Base-by-base conservation (phyloP, 176 grass and related monocot species). In the Sorghum bicolor region DNA sequence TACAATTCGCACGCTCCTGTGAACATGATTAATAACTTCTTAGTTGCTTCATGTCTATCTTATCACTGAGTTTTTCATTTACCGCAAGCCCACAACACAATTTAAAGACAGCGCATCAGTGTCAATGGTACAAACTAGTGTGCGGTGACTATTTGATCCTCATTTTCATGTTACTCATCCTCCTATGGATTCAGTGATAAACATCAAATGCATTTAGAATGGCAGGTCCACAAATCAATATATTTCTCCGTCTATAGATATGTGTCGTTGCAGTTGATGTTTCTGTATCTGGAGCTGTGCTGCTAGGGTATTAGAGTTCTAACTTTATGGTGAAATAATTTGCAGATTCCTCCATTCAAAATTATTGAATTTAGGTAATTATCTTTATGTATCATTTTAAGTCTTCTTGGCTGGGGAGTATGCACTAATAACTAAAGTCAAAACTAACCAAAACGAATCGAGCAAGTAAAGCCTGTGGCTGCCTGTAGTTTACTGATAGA, bases 231-330 rank as follows among this genome's bases (percentile, higher is more conserved):
- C 53, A 58, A 58, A 58, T 58, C 53, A 58, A 58, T 58, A 58
- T 85, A 44, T 45, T 13, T 60, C 26, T 38, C 5, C 72, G 28
- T 69, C 36, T 30, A 48, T 32, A 77, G 19, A 70, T 13, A 24
- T 33, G 40, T 20, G 29, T 57, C 22, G 0, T 58, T 58, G 8
- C 14, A 44, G 2, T 40, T 2, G 32, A 12, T 37, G 2, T 63
- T 7, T 70, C 0, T 70, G 25, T 60, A 57, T 55, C 45, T 61
- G 36, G 38, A 79, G 22, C 24, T 13, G 24, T 53, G 6, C 6
- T 80, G 43, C 1, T 75, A 61, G 22, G 80, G 50, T 36, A 80
- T 70, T 76, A 74, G n/a, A 52, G 25, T 39, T 76, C 19, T 53
- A 22, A 38, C 9, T 4, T 43, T 81, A 71, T 63, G 13, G 20